Conservation (phyloP, 345 rosid species). For the Gossypium stocksii region DNA sequence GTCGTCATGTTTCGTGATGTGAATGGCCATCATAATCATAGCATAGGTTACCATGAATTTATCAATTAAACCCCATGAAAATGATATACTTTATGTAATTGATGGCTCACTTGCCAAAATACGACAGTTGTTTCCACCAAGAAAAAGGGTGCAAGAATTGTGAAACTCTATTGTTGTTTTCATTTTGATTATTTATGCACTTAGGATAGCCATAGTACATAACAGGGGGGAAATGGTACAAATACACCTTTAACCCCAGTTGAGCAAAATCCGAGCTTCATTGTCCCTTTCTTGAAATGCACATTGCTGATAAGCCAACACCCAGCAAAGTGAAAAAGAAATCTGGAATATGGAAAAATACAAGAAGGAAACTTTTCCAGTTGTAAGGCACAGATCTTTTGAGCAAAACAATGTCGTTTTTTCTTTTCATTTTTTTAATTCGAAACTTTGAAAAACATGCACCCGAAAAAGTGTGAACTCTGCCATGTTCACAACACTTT, state of each 20-base stretch:
- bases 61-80: background rate
- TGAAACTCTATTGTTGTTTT: background rate
- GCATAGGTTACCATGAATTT: background rate
- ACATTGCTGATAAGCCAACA: background rate
- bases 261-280: background rate
- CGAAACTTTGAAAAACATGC: background rate
- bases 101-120: background rate
- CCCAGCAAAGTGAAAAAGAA: background rate
- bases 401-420: background rate
- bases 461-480: constrained; percentile 10
- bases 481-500: background rate
- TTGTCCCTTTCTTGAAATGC: background rate
- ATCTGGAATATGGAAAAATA: background rate
- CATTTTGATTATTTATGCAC: background rate
- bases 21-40: background rate
- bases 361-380: constrained; percentile 9
- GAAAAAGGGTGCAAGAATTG: background rate
- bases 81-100: background rate
- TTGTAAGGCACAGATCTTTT: constrained; percentile 6
- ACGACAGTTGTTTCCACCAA: background rate
- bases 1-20: background rate
- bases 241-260: background rate
- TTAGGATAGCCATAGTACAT: background rate
- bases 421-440: background rate
- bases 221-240: background rate